Evolutionary conservation across 495 filamentous ascomycete species (phyloP), one percentile per base, ranked within the genome.

Genomic region (Clohesyomyces aquaticus): DNA sequence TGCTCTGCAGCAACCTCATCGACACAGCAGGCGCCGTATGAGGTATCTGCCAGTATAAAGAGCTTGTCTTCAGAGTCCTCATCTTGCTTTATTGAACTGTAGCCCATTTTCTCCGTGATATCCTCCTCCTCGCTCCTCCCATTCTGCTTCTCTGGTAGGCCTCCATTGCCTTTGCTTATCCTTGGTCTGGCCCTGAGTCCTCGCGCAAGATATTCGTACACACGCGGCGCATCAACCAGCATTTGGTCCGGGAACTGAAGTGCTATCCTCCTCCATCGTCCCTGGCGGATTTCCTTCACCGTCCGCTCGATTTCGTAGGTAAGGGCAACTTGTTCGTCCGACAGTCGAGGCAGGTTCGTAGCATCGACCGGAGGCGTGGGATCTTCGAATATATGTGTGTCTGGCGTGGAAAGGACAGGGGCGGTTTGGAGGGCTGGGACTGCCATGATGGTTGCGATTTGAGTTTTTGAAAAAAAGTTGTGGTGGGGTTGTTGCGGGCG

Each of bases 1-100:
- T 99, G 95, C 71, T 98, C 93, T 16, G 95, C 94, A 1, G 94
- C 95, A 47, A 98, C 88, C 75, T 99, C 94, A 65, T 99, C 94
- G 51, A 97, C 92, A 73, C 94, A 99, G 77, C 94, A 99, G 3
- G 93, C 85, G 46, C 94, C 93, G 75, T 98, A 99, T 1, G 93
- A 96, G 9, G 94, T 98, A 74, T 99, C 94, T 29, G 88, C 94
- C 41, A 99, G 81, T 63, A 99, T 95, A 68, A 87, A 94, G 25
- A 96, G 79, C 64, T 82, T 84, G 42, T 80, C 79, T 23, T 79
- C 70, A 27, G 62, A 60, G 11, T 70, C 69, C 18, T 74, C 63
- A 0, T 67, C 47, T 12, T 66, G 59, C n/a, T 14, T 25, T 46
- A 65, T 49, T 16, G 21, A 50, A 4, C 29, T 38, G 0, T 59